Percentiles rank a stretch among this genome's conserved stretches.
Conservation (phyloP, 2,329 filamentous ascomycete species). For the Exophiala dermatitidis region DNA sequence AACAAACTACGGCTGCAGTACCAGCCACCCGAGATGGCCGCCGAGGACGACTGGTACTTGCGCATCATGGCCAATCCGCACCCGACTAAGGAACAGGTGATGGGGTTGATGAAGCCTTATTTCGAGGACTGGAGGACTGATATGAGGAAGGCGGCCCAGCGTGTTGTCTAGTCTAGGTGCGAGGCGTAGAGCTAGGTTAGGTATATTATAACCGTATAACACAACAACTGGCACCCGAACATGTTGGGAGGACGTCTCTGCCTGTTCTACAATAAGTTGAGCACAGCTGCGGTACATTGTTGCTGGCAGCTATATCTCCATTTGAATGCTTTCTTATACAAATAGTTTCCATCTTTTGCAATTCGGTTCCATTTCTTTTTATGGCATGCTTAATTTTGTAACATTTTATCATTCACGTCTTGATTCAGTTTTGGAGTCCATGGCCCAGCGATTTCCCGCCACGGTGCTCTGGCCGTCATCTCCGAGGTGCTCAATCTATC, state of each 20-base stretch:
- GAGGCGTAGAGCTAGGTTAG: too few relatives aligned
- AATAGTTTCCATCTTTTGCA: too few relatives aligned
- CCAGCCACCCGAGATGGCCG: slow-evolving; percentile 1
- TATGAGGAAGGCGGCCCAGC: slow-evolving; percentile 4
- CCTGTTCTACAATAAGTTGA: too few relatives aligned
- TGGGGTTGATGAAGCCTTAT: slow-evolving; percentile 9
- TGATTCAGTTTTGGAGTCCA: slow-evolving; percentile 10
- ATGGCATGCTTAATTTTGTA: neutral
- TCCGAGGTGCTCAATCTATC: slow-evolving; percentile 18
- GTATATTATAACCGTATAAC: too few relatives aligned
- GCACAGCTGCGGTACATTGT: too few relatives aligned
- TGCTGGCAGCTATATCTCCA: too few relatives aligned
- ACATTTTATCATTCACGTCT: slow-evolving; percentile 8
- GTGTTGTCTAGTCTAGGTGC: neutral
- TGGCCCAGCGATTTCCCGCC: slow-evolving; percentile 25
- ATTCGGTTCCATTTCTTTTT: neutral
- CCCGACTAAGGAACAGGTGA: neutral
- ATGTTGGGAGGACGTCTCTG: too few relatives aligned
- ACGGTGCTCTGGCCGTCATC: slow-evolving; percentile 24
- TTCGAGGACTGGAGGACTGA: slow-evolving; percentile 12
- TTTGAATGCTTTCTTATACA: too few relatives aligned
- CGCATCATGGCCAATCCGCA: slow-evolving; percentile 1
- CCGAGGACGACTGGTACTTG: slow-evolving; percentile 11
- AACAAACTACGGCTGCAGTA: slow-evolving; percentile 13
- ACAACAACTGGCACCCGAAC: too few relatives aligned